Conservation (phyloP, 768 basidiomycete genomes). For the Epithele typhae region DNA sequence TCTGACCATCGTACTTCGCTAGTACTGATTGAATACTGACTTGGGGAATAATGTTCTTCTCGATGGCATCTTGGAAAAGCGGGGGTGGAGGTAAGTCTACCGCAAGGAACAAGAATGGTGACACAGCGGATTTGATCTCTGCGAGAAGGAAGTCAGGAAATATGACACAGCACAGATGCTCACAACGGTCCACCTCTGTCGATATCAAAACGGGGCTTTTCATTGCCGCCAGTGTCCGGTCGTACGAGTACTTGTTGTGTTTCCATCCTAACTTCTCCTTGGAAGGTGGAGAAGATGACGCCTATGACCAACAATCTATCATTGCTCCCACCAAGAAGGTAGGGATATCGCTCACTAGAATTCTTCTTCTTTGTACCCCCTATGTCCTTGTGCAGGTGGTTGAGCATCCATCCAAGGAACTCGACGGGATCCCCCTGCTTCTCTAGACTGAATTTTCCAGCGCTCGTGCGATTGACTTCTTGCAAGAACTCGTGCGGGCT, state of each 20-base stretch:
- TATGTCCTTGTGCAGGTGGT: constrained; percentile 87
- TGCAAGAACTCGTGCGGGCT: constrained; percentile 99
- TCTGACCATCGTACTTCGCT: constrained; percentile 89
- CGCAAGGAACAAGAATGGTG: constrained; percentile 94
- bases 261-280: constrained; percentile 89
- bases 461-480: constrained; percentile 87
- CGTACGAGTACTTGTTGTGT: constrained; percentile 91
- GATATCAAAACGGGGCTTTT: constrained; percentile 90
- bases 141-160: background rate
- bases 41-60: constrained; percentile 99
- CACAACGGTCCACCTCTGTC: constrained; percentile 66
- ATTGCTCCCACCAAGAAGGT: constrained; percentile 17
- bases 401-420: constrained; percentile 93
- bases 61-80: constrained; percentile 90
- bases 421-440: constrained; percentile 95
- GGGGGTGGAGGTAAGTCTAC: constrained; percentile 98
- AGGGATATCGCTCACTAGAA: constrained; percentile 61
- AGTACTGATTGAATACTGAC: constrained; percentile 87
- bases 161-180: no score
- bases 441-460: constrained; percentile 88
- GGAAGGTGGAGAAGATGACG: constrained; percentile 90
- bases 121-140: constrained; percentile 84
- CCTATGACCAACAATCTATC: constrained; percentile 39
- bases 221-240: constrained; percentile 65
- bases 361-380: constrained; percentile 91